A percentile compares a stretch with the other conserved stretches of the same genome.
Conservation (phyloP, 2,329 filamentous ascomycete species). For the Aspergillaceae sp. region DNA sequence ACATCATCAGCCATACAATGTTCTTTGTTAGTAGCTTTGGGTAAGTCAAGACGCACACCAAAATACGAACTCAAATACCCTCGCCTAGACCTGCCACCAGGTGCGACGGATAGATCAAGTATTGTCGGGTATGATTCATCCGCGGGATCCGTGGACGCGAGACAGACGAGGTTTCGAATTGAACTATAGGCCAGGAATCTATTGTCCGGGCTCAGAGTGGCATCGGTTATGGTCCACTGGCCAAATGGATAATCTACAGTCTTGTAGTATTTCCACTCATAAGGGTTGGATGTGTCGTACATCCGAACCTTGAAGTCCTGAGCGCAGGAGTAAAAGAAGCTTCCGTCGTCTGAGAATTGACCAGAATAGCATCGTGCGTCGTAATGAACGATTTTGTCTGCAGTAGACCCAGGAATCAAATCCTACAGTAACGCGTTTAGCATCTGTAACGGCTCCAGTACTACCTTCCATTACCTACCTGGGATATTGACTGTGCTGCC, state of each 20-base stretch:
- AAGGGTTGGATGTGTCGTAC: slow-evolving; percentile 95
- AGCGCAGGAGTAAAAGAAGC: slow-evolving; percentile 89
- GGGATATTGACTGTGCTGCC: slow-evolving; percentile 59
- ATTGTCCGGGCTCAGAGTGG: slow-evolving; percentile 83
- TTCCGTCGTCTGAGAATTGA: slow-evolving; percentile 93
- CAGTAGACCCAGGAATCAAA: slow-evolving; percentile 66
- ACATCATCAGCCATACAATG: slow-evolving; percentile 14
- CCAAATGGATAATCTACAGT: slow-evolving; percentile 77
- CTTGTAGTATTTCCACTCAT: slow-evolving; percentile 93
- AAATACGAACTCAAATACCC: slow-evolving; percentile 31
- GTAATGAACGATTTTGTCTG: slow-evolving; percentile 84
- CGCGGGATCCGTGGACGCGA: slow-evolving; percentile 78
- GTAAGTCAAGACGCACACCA: slow-evolving; percentile 29
- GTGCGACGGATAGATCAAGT: slow-evolving; percentile 58
- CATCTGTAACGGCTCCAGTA: background rate
- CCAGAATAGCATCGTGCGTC: slow-evolving; percentile 83
- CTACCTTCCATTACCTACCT: slow-evolving; percentile 41
- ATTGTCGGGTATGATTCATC: slow-evolving; percentile 71
- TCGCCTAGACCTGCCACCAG: slow-evolving; percentile 33
- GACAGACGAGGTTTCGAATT: slow-evolving; percentile 72
- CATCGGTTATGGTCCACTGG: slow-evolving; percentile 94
- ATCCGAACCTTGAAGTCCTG: slow-evolving; percentile 92
- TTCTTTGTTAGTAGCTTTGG: background rate
- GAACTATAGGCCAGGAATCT: slow-evolving; percentile 86
- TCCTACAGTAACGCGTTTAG: slow-evolving; percentile 38